These are phyloP conservation scores for Phytopythium mirpurense DNA, from an alignment of 352 stramenopile genomes.

Conservation along the genomic window DNA sequence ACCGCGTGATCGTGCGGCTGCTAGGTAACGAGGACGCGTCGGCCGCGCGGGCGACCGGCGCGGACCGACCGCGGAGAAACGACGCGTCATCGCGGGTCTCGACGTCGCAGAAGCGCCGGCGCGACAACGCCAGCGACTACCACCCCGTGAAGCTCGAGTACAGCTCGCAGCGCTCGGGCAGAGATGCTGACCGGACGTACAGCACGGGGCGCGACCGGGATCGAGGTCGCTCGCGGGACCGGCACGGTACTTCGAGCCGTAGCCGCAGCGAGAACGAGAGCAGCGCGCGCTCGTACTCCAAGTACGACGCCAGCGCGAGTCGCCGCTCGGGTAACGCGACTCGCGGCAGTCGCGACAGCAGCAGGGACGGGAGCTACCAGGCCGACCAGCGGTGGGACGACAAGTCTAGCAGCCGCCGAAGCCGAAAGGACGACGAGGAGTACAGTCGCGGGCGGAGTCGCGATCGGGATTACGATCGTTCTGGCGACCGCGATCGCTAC, in stretches of 20 bases:
- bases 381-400: slow-evolving; percentile 9
- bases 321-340: not conserved
- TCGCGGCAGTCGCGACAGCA: slow-evolving; percentile 4
- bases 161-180: slow-evolving; percentile 9
- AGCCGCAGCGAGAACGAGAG: not conserved
- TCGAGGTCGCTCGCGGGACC: slow-evolving; percentile 9
- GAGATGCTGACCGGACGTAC: slow-evolving; percentile 19
- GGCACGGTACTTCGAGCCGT: not conserved
- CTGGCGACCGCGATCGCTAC: slow-evolving; percentile 23
- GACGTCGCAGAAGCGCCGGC: slow-evolving; percentile 9
- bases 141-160: slow-evolving; percentile 29
- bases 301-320: not conserved
- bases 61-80: slow-evolving; percentile 10
- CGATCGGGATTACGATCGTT: slow-evolving; percentile 14
- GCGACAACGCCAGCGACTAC: slow-evolving; percentile 17
- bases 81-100: slow-evolving; percentile 2
- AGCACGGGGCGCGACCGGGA: slow-evolving; percentile 12
- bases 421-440: slow-evolving; percentile 3
- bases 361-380: slow-evolving; percentile 8
- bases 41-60: slow-evolving; percentile 1
- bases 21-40: slow-evolving; percentile 15
- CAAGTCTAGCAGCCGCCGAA: slow-evolving; percentile 8
- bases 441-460: slow-evolving; percentile 10
- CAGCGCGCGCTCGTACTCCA: not conserved
- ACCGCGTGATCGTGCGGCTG: slow-evolving; percentile 29